Base-by-base conservation (phyloP, 805 yeast species). In the Cyberlindnera subsufficiens region DNA sequence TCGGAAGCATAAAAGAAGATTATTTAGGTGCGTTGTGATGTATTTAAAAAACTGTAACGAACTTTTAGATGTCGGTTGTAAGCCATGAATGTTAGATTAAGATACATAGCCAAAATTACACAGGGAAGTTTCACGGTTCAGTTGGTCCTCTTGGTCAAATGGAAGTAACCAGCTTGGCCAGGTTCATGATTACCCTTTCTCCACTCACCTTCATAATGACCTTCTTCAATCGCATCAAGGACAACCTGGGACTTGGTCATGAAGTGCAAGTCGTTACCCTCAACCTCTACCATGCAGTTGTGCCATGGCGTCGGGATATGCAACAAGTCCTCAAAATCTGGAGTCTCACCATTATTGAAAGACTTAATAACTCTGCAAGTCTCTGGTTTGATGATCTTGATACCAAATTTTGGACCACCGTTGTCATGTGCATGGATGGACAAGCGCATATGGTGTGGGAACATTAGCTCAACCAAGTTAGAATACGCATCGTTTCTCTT, bases 1-100 rank as follows among this genome's bases (percentile, higher is more conserved):
- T 93, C 61, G 99, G 99, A 39, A 86, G 95, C 65, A 91, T 93
- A 59, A 93, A 91, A 65, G 99, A 93, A 68, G 99, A 93, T 69
- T 93, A 88, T 64, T 74, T 93, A 66, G 99, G 99, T 42, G 95
- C 96, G 29, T 63, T 79, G 46, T 79, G 37, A 52, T 39, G 22
- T 32, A 17, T 18, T 29, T 9, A 36, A 30, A 8, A 9, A 16
- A 32, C 27, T 18, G 32, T 22, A 41, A n/a, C 35, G 35, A 34
- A 39, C 11, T 19, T 16, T 8, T 16, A 33, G 25, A 33, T n/a
- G 17, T 31, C 33, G 19, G 15, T 7, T 36, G 25, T 33, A 39
- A 20, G 2, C 6, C 4, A 30, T 19, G 22, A 18, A 11, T 18
- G 35, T 30, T 29, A 25, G 4, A 33, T 35, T 18, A 31, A 19